Evolutionary conservation across 441 rosid genomes (phyloP).

Genomic region (Aquilaria agallochum): DNA sequence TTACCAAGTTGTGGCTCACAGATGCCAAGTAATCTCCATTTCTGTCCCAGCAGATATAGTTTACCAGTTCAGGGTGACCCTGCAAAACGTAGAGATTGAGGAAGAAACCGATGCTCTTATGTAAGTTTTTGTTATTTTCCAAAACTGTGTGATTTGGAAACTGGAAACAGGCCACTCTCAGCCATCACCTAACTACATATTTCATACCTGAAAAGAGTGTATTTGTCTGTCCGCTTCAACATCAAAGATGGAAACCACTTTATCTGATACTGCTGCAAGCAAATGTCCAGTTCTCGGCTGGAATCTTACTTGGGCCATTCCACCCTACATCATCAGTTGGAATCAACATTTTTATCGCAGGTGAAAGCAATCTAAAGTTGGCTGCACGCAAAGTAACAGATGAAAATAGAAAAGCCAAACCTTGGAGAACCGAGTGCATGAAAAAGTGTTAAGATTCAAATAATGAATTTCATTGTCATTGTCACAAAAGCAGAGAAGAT

Average conservation of each 20-base stretch:
- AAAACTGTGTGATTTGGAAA: not conserved
- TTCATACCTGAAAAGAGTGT: slow-evolving; percentile 43
- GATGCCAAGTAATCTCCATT: slow-evolving; percentile 61
- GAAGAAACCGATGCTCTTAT: not conserved
- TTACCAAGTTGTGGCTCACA: slow-evolving; percentile 55
- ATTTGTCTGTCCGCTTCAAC: slow-evolving; percentile 47
- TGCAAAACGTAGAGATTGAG: slow-evolving; percentile 15
- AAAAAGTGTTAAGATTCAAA: slow-evolving; percentile 46
- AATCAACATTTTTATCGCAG: not conserved
- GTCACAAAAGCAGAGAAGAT: slow-evolving; percentile 62
- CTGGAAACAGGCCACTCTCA: too few relatives aligned
- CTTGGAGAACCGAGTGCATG: slow-evolving; percentile 44
- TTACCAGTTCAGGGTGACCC: slow-evolving; percentile 57
- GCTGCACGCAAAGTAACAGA: not conserved
- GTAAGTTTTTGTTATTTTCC: too few relatives aligned
- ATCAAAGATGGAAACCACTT: slow-evolving; percentile 54
- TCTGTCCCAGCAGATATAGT: slow-evolving; percentile 66
- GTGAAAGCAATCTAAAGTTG: not conserved
- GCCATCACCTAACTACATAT: not conserved
- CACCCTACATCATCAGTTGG: slow-evolving; percentile 41
- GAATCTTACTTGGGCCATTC: slow-evolving; percentile 61
- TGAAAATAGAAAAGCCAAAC: slow-evolving; percentile 21
- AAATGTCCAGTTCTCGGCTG: slow-evolving; percentile 59
- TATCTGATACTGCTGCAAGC: slow-evolving; percentile 63
- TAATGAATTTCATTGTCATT: slow-evolving; percentile 48